Conservation (phyloP, 1,139 yeast species). For the Suhomyces panamericanus region DNA sequence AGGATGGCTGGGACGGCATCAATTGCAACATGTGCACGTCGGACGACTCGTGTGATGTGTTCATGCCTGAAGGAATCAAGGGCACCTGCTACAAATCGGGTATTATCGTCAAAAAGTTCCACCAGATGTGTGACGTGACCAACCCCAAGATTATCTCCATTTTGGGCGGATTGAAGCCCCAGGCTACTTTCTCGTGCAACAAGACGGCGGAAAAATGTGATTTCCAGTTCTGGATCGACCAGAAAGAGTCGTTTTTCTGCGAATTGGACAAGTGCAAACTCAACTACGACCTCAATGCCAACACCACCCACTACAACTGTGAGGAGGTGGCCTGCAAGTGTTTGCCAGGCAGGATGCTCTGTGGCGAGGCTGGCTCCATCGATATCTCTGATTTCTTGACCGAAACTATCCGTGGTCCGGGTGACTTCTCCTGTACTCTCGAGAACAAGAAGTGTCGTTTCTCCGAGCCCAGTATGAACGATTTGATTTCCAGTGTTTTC, state of each 20-base stretch:
- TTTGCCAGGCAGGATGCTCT: slow-evolving; percentile 86
- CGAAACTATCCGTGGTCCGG: slow-evolving; percentile 91
- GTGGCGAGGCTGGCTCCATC: slow-evolving; percentile 92
- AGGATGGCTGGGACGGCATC: slow-evolving; percentile 88
- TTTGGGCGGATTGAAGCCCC: slow-evolving; percentile 78
- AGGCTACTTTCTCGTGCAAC: slow-evolving; percentile 89
- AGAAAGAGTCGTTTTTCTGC: slow-evolving; percentile 86
- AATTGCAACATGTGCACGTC: slow-evolving; percentile 82
- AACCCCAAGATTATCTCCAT: slow-evolving; percentile 81
- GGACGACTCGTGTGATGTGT: slow-evolving; percentile 76
- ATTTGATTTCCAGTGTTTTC: slow-evolving; percentile 81
- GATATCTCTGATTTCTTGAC: slow-evolving; percentile 91
- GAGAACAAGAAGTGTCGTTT: slow-evolving; percentile 63
- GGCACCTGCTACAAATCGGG: slow-evolving; percentile 95
- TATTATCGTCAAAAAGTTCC: slow-evolving; percentile 72
- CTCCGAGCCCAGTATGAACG: slow-evolving; percentile 96
- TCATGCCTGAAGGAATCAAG: slow-evolving; percentile 82
- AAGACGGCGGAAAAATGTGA: slow-evolving; percentile 66
- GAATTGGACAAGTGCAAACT: slow-evolving; percentile 72
- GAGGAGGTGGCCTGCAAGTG: slow-evolving; percentile 78
- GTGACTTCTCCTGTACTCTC: slow-evolving; percentile 81
- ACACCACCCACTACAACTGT: slow-evolving; percentile 77
- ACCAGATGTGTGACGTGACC: slow-evolving; percentile 94
- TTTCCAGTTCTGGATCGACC: slow-evolving; percentile 95
- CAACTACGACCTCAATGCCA: slow-evolving; percentile 60